These are phyloP conservation scores for Collybiopsis confluens DNA, from an alignment of 768 basidiomycete species.

Conservation along the genomic window DNA sequence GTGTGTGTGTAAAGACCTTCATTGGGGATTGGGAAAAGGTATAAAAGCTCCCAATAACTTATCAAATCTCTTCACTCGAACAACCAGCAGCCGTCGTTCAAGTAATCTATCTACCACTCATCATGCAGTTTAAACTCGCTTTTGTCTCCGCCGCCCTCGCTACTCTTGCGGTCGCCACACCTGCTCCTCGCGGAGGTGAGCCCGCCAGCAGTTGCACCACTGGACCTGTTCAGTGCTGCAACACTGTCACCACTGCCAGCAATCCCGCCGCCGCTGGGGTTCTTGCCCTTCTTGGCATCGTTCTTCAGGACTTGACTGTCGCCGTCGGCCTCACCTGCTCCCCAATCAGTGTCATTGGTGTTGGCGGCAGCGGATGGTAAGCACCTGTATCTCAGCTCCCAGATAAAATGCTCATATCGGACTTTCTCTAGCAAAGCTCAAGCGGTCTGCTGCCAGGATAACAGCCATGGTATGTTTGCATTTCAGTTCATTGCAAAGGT, in stretches of 20 bases:
- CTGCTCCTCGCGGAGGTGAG: conserved; percentile 11
- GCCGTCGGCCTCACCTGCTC: conserved; percentile 6
- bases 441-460: conserved; percentile 1
- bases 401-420: background rate
- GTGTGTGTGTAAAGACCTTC: too few species aligned
- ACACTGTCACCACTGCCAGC: conserved; percentile 19
- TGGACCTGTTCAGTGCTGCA: conserved; percentile 26
- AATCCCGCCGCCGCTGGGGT: conserved; percentile 7
- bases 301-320: conserved; percentile 42
- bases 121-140: conserved; percentile 7
- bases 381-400: background rate
- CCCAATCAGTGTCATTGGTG: background rate
- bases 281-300: conserved; percentile 23
- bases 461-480: background rate
- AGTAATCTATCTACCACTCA: background rate
- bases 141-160: conserved; percentile 7
- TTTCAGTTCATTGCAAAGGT: background rate
- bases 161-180: conserved; percentile 16
- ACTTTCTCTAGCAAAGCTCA: background rate
- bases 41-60: background rate
- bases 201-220: conserved; percentile 20
- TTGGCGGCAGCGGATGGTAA: background rate
- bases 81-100: conserved; percentile 5
- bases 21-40: too few species aligned
- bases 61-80: background rate